Evolutionary conservation across 805 yeast genomes (phyloP), one percentile per base, ranked within the genome.

Genomic region (Lipomyces sp.): DNA sequence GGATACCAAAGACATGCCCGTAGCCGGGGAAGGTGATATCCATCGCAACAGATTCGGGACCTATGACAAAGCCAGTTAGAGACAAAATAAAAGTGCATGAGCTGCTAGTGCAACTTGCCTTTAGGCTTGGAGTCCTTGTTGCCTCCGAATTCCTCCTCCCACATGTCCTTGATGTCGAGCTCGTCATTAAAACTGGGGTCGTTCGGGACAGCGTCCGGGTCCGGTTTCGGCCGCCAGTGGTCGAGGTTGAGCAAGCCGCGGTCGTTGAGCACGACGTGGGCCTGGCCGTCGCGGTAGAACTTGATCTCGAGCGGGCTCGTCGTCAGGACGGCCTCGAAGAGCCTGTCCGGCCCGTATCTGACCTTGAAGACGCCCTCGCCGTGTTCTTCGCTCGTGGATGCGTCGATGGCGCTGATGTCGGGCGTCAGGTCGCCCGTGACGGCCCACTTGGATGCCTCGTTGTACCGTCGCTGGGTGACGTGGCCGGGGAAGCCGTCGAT

Each of bases 21-120:
- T 74, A 83, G 0, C 80, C 82, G 2, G 68, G 63, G 58, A 93
- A 82, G 0, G 79, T 69, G 52, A 88, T 76, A 65, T 93, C 99
- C 26, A 86, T 58, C 0, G 84, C 96, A 23, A 93, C 74, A 0
- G 96, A 80, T 67, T 93, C 98, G 0, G 98, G 98, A 11, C 75
- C 75, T 26, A 63, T 58, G n/a, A n/a, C n/a, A n/a, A n/a, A n/a
- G n/a, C 29, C 4, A 10, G 24, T 32, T 26, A 39, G 36, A 8
- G 39, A 5, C 16, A 14, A 23, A 21, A 3, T 26, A 10, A 33
- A 14, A 18, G 23, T 32, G 22, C 3, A 39, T 24, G 8, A 8
- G 18, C 11, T 8, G n/a, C 13, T 11, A 22, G 21, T 14, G 8
- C 16, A 5, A 16, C 29, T n/a, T 42, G 0, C 95, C 95, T 35